Conservation (phyloP, 1,284 basidiomycete genomes). For the Athelia sp. region DNA sequence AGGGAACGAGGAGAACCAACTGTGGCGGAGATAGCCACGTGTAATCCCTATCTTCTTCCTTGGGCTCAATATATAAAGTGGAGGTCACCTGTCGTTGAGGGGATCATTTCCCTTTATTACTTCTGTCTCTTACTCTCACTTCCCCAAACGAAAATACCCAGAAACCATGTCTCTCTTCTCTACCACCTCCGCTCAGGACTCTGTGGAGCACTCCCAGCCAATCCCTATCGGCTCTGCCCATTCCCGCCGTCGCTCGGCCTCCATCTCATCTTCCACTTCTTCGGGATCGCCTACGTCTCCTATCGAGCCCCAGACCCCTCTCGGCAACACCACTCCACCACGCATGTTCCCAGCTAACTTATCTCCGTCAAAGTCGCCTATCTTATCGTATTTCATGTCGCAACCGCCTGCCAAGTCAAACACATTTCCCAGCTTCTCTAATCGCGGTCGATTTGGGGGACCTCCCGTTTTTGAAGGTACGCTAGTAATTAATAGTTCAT, state of each 20-base stretch:
- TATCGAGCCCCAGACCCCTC: constrained; percentile 42
- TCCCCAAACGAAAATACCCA: no score
- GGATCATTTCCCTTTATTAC: background rate
- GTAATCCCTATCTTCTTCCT: no score
- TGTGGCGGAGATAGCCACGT: no score
- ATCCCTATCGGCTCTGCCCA: background rate
- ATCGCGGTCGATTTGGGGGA: constrained; percentile 41
- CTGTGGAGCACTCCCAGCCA: background rate
- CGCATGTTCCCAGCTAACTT: constrained; percentile 28
- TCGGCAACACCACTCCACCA: constrained; percentile 32
- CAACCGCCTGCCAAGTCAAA: constrained; percentile 49
- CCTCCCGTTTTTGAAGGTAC: constrained; percentile 61
- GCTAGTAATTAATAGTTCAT: constrained; percentile 7
- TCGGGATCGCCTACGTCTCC: constrained; percentile 45
- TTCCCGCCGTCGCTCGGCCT: constrained; percentile 44
- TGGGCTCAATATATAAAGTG: no score
- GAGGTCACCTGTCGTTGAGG: no score
- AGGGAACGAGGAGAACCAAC: no score
- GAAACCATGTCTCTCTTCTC: background rate
- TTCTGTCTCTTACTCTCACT: background rate
- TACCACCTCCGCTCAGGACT: background rate
- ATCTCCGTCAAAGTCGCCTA: constrained; percentile 59
- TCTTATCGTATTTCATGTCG: constrained; percentile 62
- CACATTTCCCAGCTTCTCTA: constrained; percentile 50
- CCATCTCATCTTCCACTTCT: constrained; percentile 49